phyloP scores from a whole-genome alignment of 805 yeast genomes.

The Isabelozyma pseudorhagii region DNA sequence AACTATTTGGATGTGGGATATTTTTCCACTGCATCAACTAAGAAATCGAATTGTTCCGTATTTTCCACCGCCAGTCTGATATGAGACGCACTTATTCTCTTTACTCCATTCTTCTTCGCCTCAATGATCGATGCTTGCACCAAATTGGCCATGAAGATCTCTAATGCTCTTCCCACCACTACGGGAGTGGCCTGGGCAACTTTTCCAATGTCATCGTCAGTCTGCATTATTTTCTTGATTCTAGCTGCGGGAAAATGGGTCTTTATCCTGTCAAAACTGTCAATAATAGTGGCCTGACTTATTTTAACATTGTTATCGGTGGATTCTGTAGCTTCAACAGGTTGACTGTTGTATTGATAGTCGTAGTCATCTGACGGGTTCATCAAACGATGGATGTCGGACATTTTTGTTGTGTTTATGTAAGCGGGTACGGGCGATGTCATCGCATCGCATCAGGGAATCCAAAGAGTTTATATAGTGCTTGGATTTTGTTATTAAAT shows the following conservation, averaged over 20 bases:
- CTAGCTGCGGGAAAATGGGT: slow-evolving; percentile 92
- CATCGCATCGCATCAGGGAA: slow-evolving; percentile 1
- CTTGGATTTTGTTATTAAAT: background rate
- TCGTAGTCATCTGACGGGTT: slow-evolving; percentile 1
- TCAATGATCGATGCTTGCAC: slow-evolving; percentile 80
- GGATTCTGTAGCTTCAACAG: slow-evolving; percentile 1
- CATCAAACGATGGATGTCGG: slow-evolving; percentile 3
- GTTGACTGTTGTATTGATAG: background rate
- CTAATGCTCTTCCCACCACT: slow-evolving; percentile 94
- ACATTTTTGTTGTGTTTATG: slow-evolving; percentile 1
- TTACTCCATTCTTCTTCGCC: slow-evolving; percentile 71
- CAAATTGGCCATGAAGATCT: slow-evolving; percentile 83
- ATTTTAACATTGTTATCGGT: slow-evolving; percentile 10
- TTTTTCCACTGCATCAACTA: slow-evolving; percentile 70
- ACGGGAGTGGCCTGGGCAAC: slow-evolving; percentile 99
- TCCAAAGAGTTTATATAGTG: slow-evolving; percentile 6
- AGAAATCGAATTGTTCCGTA: slow-evolving; percentile 90
- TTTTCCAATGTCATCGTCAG: slow-evolving; percentile 97
- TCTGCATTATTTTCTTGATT: slow-evolving; percentile 93
- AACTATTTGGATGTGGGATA: slow-evolving; percentile 44
- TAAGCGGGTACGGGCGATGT: background rate
- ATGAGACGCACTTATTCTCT: slow-evolving; percentile 79
- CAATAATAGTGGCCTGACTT: slow-evolving; percentile 29
- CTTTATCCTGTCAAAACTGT: slow-evolving; percentile 51
- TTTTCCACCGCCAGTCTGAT: slow-evolving; percentile 77